phyloP scores from a whole-genome alignment of 306 rosid genomes.

The Rosa chinensis region DNA sequence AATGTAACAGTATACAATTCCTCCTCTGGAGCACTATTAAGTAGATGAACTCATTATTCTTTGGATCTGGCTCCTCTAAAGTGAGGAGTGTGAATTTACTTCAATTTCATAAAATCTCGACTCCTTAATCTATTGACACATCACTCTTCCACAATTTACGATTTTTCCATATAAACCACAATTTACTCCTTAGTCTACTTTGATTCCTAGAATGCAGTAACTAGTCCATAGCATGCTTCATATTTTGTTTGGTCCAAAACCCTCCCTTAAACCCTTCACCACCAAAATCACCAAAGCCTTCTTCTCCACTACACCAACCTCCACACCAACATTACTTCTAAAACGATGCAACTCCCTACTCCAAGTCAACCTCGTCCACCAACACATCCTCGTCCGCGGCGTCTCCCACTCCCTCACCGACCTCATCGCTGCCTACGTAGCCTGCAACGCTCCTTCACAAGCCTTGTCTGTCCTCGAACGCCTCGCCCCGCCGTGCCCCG shows the following conservation, averaged over 20 bases:
- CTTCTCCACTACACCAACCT: slow-evolving; percentile 22
- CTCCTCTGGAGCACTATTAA: too few species aligned
- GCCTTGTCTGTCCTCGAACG: slow-evolving; percentile 50
- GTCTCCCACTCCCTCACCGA: slow-evolving; percentile 16
- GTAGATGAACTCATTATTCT: too few species aligned
- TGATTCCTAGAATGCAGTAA: too few species aligned
- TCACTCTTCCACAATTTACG: too few species aligned
- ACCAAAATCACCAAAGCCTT: background rate
- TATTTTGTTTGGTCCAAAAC: background rate
- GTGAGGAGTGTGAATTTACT: too few species aligned
- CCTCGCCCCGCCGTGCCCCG: slow-evolving; percentile 48
- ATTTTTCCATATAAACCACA: too few species aligned
- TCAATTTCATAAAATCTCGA: too few species aligned
- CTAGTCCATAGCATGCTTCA: background rate
- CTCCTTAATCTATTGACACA: too few species aligned
- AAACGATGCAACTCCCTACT: slow-evolving; percentile 43
- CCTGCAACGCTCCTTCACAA: slow-evolving; percentile 32
- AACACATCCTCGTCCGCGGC: slow-evolving; percentile 46
- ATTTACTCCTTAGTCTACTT: too few species aligned
- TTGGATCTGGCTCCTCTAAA: too few species aligned
- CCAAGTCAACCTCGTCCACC: slow-evolving; percentile 51
- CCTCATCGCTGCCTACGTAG: slow-evolving; percentile 51
- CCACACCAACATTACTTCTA: slow-evolving; percentile 19
- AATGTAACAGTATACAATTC: too few species aligned
- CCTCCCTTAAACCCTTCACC: slow-evolving; percentile 8